These are phyloP conservation scores for Lipomyces starkeyi DNA, from an alignment of 805 yeast species.

Conservation along the genomic window DNA sequence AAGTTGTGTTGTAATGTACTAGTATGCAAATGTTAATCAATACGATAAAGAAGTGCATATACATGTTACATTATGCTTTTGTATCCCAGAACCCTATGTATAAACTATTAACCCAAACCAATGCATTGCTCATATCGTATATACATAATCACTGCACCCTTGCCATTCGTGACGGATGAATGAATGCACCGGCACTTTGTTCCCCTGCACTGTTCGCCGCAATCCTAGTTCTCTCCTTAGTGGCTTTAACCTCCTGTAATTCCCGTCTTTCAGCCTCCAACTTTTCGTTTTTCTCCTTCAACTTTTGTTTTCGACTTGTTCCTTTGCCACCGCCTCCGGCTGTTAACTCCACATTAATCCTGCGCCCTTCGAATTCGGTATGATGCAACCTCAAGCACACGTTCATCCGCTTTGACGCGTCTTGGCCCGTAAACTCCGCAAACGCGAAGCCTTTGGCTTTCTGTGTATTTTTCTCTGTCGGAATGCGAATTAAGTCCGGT, in stretches of 20 bases:
- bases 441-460: conserved; percentile 83
- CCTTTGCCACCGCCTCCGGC: conserved; percentile 96
- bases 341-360: conserved; percentile 92
- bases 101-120: not conserved
- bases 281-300: conserved; percentile 78
- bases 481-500: conserved; percentile 78
- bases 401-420: conserved; percentile 81
- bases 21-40: not conserved
- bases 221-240: conserved; percentile 30
- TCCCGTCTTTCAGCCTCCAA: conserved; percentile 71
- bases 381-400: conserved; percentile 85
- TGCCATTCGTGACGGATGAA: conserved; percentile 72
- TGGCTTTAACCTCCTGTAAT: conserved; percentile 49
- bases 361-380: conserved; percentile 67
- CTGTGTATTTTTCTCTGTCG: conserved; percentile 56
- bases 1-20: not conserved
- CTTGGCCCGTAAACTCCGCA: conserved; percentile 74
- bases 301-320: conserved; percentile 60
- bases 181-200: conserved; percentile 11
- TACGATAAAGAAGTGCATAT: not conserved
- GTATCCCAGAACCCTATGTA: not conserved
- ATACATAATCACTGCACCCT: conserved; percentile 46
- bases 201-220: not conserved
- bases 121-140: conserved; percentile 11
- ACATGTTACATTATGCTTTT: not conserved